A percentile compares a stretch with the other conserved stretches of the same genome.
Conservation (phyloP, 768 basidiomycete genomes). For the Tricholoma hemisulphureum region DNA sequence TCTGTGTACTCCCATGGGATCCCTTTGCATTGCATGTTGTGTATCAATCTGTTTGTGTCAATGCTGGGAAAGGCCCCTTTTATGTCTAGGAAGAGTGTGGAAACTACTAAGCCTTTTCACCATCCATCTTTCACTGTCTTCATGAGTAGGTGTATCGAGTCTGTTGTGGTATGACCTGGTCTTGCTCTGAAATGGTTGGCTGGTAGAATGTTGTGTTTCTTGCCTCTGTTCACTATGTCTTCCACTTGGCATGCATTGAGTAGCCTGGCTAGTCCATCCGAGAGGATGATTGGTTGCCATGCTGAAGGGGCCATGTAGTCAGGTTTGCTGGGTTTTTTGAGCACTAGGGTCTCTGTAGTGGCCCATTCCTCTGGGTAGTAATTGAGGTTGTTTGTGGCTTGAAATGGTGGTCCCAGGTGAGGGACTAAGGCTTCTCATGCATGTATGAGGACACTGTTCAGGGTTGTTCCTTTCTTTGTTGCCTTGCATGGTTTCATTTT, state of each 20-base stretch:
- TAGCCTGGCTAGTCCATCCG: background rate
- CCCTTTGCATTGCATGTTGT: background rate
- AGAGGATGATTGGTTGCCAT: background rate
- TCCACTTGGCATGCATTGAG: background rate
- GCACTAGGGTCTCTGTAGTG: background rate
- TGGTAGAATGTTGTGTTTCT: too few relatives aligned
- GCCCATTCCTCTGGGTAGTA: background rate
- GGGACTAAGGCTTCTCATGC: background rate
- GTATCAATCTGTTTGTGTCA: background rate
- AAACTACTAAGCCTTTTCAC: constrained; percentile 21
- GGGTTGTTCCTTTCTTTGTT: background rate
- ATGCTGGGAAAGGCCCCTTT: constrained; percentile 11
- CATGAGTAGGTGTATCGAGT: constrained; percentile 4
- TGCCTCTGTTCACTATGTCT: background rate
- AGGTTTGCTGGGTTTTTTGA: background rate
- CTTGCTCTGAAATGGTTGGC: too few relatives aligned
- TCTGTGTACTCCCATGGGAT: constrained; percentile 11
- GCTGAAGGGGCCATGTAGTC: background rate
- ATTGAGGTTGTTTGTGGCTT: background rate
- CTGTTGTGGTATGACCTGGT: too few relatives aligned
- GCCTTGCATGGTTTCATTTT: background rate
- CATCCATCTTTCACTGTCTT: constrained; percentile 38
- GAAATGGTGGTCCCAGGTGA: background rate
- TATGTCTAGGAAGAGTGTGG: constrained; percentile 28
- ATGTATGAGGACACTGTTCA: background rate